A percentile compares a stretch with the other conserved stretches of the same genome.
phyloP scores from a whole-genome alignment of 2,329 filamentous ascomycete species.

The Phaeophleospora eucalypticola region DNA sequence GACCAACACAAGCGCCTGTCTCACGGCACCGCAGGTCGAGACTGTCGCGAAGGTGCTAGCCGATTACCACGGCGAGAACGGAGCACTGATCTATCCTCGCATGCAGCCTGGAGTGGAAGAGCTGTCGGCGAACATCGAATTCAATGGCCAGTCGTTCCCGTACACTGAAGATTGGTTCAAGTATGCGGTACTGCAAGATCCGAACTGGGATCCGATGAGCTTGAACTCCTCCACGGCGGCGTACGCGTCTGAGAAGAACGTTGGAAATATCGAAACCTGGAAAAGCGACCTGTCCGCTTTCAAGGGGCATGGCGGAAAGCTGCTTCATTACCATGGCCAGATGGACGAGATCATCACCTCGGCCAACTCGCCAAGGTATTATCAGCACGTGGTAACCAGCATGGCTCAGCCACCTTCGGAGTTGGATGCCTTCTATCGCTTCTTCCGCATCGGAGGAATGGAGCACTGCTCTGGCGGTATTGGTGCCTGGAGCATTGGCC shows the following conservation, averaged over 20 bases:
- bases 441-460: constrained; percentile 51
- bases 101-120: constrained; percentile 48
- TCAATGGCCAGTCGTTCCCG: constrained; percentile 38
- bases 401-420: constrained; percentile 46
- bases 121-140: constrained; percentile 31
- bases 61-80: constrained; percentile 39
- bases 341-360: constrained; percentile 40
- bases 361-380: constrained; percentile 45
- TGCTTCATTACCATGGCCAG: constrained; percentile 43
- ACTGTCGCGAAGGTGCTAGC: constrained; percentile 40
- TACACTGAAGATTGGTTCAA: constrained; percentile 47
- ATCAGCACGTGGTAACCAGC: constrained; percentile 35
- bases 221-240: constrained; percentile 37
- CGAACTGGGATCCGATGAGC: constrained; percentile 38
- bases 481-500: constrained; percentile 39
- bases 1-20: constrained; percentile 37
- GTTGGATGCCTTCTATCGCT: constrained; percentile 52
- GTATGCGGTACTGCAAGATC: constrained; percentile 46
- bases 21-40: constrained; percentile 40
- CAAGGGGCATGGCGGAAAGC: constrained; percentile 40
- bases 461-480: constrained; percentile 48
- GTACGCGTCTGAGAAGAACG: constrained; percentile 32
- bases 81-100: constrained; percentile 45
- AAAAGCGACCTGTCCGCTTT: constrained; percentile 40
- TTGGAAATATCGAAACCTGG: constrained; percentile 39